These are phyloP conservation scores for Candida vaughaniae DNA, from an alignment of 805 yeast genomes.

Conservation along the genomic window DNA sequence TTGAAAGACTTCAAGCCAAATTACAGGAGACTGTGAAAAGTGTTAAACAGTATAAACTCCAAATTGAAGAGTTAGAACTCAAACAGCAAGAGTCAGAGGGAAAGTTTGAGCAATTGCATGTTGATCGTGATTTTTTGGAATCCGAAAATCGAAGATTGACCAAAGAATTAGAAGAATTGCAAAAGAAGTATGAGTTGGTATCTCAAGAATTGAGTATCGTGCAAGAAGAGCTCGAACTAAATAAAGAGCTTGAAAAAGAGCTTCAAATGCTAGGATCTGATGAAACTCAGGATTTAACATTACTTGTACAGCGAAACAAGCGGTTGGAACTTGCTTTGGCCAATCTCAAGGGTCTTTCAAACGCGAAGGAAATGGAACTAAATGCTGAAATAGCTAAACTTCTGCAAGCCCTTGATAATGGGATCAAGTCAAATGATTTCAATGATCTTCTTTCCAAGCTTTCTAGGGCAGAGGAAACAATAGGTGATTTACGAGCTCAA, in stretches of 20 bases:
- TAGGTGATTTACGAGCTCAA: constrained; percentile 27
- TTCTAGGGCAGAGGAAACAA: constrained; percentile 20
- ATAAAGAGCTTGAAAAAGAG: constrained; percentile 36
- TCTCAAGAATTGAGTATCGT: constrained; percentile 28
- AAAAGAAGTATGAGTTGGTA: constrained; percentile 28
- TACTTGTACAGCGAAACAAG: constrained; percentile 30
- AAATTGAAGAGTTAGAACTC: constrained; percentile 16
- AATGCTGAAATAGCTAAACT: constrained; percentile 7
- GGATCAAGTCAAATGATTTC: constrained; percentile 21
- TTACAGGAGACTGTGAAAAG: constrained; percentile 33
- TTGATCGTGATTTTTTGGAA: constrained; percentile 46
- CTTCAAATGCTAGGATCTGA: constrained; percentile 13
- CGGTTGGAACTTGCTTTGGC: constrained; percentile 42
- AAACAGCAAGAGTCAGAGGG: constrained; percentile 9
- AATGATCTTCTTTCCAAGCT: constrained; percentile 31
- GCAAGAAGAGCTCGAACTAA: constrained; percentile 36
- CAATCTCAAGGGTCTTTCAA: constrained; percentile 5
- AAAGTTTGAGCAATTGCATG: constrained; percentile 26
- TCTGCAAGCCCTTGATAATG: constrained; percentile 10
- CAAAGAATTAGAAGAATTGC: constrained; percentile 22
- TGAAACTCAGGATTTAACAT: neutral
- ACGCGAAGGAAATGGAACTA: constrained; percentile 4
- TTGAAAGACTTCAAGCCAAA: constrained; percentile 48
- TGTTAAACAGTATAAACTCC: constrained; percentile 18
- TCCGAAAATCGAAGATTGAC: constrained; percentile 31